A percentile compares a stretch with the other conserved stretches of the same genome.
These are phyloP conservation scores for Pseudogymnoascus sp. DNA, from an alignment of 2,329 filamentous ascomycete species.

Conservation along the genomic window DNA sequence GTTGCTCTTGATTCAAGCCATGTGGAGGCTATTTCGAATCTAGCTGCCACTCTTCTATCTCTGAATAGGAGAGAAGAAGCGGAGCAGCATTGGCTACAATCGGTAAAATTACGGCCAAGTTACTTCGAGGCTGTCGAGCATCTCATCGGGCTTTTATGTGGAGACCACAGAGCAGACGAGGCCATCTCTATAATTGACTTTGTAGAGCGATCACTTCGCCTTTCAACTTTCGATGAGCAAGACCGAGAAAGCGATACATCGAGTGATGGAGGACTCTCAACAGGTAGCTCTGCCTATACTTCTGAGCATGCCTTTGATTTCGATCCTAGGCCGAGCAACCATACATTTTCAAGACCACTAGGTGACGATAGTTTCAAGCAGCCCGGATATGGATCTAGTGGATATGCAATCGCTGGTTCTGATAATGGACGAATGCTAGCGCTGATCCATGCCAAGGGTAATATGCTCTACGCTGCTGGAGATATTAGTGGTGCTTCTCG, in stretches of 20 bases:
- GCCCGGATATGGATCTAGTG: constrained; percentile 63
- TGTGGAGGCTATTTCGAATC: constrained; percentile 88
- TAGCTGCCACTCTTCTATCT: constrained; percentile 81
- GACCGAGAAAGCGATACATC: constrained; percentile 54
- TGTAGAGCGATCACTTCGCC: constrained; percentile 66
- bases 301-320: constrained; percentile 24
- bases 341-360: constrained; percentile 15
- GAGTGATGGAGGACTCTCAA: constrained; percentile 38
- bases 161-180: constrained; percentile 70
- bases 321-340: constrained; percentile 20
- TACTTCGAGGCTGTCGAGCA: constrained; percentile 96
- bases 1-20: constrained; percentile 53
- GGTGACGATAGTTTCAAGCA: constrained; percentile 19
- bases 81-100: constrained; percentile 74
- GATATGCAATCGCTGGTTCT: constrained; percentile 73
- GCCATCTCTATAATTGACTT: constrained; percentile 82
- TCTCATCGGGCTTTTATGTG: constrained; percentile 79
- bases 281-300: constrained; percentile 19
- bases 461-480: constrained; percentile 88
- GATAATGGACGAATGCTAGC: constrained; percentile 91
- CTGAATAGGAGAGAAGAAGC: constrained; percentile 77
- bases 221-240: constrained; percentile 39
- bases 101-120: constrained; percentile 74
- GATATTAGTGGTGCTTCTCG: constrained; percentile 73
- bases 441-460: constrained; percentile 96